Base-by-base conservation (phyloP, 2,329 filamentous ascomycete species). In the Didymella exigua region DNA sequence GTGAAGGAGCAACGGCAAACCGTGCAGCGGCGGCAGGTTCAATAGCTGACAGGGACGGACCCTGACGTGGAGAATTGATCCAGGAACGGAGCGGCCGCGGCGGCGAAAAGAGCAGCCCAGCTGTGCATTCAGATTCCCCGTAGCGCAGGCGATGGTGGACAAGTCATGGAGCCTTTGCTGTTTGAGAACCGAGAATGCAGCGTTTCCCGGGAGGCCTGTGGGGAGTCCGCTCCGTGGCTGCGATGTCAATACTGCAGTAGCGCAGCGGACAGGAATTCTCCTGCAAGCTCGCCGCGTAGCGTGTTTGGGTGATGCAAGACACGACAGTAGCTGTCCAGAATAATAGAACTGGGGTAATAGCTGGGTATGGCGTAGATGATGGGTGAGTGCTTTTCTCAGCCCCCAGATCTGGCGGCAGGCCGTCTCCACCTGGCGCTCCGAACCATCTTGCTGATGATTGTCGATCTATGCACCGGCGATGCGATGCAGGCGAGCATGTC, bases 111-210 rank as follows among this genome's bases (percentile, higher is more conserved):
- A 54, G 57, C 57, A 65, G 60, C 53, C 56, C 59, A 66, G 63
- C 57, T 60, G 60, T 59, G 43, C 23, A 34, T 18, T 54, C 37
- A 38, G 31, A 18, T 31, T 43, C 30, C 24, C 40, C 23, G 41
- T 45, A 42, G 34, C 40, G 46, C 52, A 46, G 41, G 36, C 46
- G 19, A 27, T 31, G 46, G 47, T 42, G 52, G 29, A n/a, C 68
- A 70, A 65, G 68, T 67, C 65, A 58, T 70, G 71, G 68, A 70
- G 69, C 69, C 67, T 63, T 67, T 68, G 61, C 64, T 68, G 68
- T 72, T 68, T 71, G 69, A 72, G 71, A 69, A 61, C 64, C 67
- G 68, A 69, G 51, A 46, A 62, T 60, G 65, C 61, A 64, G 61
- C 57, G 36, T 44, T 53, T 52, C 60, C 63, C 46, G 63, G 65